Base-by-base conservation (phyloP, 2,329 filamentous ascomycete genomes). In the Pseudogymnoascus sp. region DNA sequence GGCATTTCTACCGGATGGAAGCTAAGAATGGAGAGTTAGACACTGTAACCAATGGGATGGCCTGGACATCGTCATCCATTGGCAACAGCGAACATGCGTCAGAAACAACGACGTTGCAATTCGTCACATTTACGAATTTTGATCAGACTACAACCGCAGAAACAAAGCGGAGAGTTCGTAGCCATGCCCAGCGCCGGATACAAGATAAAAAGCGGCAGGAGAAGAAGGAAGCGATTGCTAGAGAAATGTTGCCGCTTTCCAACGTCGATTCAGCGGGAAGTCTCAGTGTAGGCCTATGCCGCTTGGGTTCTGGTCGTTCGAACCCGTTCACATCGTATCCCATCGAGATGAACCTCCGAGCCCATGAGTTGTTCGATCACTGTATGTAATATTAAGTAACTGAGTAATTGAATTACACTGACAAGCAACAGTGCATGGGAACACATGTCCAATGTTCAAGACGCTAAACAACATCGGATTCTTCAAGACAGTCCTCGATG, bases 381-480 rank as follows among this genome's bases (percentile, higher is more conserved):
- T 41, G 62, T 64, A 62, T n/a, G 61, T 36, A 20, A 15, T 20
- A 25, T 25, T 25, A 5, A 25, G 22, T 25, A 33, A 53, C 36
- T 20, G n/a, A 15, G n/a, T 33, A 41, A 30, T 41, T 25, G 14
- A 14, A 33, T 14, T n/a, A 15, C 14, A 9, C 35, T 15, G 11
- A 25, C 20, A 9, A 12, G 5, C 12, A 50, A 18, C n/a, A 63
- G 63, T 64, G 47, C 59, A 57, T 12, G 63, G 63, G 15, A 20
- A 59, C n/a, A 58, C 39, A 11, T 64, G 63, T 41, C 61, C 63
- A 9, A 63, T 64, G 61, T 64, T 64, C 39, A 47, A 60, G 18
- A 62, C 63, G 2, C 25, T 64, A 41, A 60, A 36, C 36, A 61
- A 37, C 30, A 61, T 63, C 57, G 63, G 63, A 28, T 64, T 64